These are phyloP conservation scores for Triticum monococcum DNA, from an alignment of 176 grass and related monocot genomes.

Conservation along the genomic window DNA sequence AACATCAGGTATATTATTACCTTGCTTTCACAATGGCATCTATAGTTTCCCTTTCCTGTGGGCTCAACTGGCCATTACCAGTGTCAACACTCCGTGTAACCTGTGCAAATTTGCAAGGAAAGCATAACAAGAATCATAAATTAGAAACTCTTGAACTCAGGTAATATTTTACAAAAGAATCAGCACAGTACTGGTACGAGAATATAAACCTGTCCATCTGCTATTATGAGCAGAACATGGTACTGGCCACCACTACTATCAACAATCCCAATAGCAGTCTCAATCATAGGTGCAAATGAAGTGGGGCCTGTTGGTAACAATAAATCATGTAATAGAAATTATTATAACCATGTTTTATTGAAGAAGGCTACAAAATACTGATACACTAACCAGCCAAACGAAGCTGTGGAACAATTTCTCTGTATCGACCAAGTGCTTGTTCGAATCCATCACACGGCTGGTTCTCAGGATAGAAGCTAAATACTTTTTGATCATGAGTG, in stretches of 20 bases:
- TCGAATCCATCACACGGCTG: slow-evolving; percentile 64
- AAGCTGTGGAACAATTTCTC: slow-evolving; percentile 70
- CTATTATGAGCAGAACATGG: slow-evolving; percentile 85
- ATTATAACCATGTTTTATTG: background rate
- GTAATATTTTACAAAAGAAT: background rate
- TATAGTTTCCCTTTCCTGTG: slow-evolving; percentile 69
- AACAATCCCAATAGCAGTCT: slow-evolving; percentile 74
- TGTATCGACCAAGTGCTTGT: slow-evolving; percentile 65
- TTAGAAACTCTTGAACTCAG: background rate
- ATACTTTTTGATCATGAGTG: slow-evolving; percentile 73
- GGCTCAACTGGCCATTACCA: slow-evolving; percentile 50
- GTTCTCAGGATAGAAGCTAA: slow-evolving; percentile 76
- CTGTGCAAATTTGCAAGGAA: slow-evolving; percentile 32
- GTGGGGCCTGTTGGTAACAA: slow-evolving; percentile 55
- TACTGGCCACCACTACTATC: slow-evolving; percentile 83
- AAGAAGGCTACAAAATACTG: background rate
- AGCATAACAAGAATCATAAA: background rate
- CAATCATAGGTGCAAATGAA: slow-evolving; percentile 83
- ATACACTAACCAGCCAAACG: slow-evolving; percentile 50
- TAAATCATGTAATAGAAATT: background rate
- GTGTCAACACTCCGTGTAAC: slow-evolving; percentile 59
- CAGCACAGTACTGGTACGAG: background rate
- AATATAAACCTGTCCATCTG: slow-evolving; percentile 85
- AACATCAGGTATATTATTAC: slow-evolving; percentile 16
- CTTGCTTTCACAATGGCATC: slow-evolving; percentile 85